phyloP scores from a whole-genome alignment of 202 grass and related monocot genomes.

The Setaria viridis region DNA sequence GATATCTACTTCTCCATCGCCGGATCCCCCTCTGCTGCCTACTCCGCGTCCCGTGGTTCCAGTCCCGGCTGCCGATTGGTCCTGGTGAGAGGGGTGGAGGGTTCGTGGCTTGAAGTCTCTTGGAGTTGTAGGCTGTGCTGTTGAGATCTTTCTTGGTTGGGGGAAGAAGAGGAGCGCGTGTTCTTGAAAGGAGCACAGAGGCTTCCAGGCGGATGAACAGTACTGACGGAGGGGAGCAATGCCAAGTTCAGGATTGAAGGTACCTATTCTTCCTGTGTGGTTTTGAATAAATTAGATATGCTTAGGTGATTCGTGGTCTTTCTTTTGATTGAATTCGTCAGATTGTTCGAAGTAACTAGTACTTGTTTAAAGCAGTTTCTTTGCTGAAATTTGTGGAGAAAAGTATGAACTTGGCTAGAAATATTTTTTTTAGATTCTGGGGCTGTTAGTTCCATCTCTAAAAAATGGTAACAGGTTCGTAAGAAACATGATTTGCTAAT shows the following conservation, averaged over 20 bases:
- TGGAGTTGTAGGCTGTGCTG: background rate
- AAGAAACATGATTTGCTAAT: background rate
- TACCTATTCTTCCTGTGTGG: background rate
- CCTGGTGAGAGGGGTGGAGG: background rate
- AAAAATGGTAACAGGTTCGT: background rate
- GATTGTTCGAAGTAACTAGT: background rate
- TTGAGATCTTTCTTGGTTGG: constrained; percentile 18
- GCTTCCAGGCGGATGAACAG: background rate
- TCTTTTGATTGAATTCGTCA: background rate
- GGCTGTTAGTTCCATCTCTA: background rate
- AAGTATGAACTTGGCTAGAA: background rate
- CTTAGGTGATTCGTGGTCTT: background rate
- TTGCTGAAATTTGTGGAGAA: background rate
- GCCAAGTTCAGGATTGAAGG: constrained; percentile 47
- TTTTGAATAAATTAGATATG: background rate
- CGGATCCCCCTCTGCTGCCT: background rate
- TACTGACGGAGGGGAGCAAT: constrained; percentile 27
- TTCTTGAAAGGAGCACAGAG: background rate
- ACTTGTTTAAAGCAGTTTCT: background rate
- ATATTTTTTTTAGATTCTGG: background rate
- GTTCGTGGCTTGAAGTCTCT: background rate
- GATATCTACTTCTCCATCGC: constrained; percentile 32
- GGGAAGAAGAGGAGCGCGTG: no score
- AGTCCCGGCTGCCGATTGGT: background rate
- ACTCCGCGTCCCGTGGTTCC: background rate